Percentiles rank a stretch among this genome's conserved stretches.
These are phyloP conservation scores for Anethum foeniculum DNA, from an alignment of 140 eudicot species.

Conservation along the genomic window DNA sequence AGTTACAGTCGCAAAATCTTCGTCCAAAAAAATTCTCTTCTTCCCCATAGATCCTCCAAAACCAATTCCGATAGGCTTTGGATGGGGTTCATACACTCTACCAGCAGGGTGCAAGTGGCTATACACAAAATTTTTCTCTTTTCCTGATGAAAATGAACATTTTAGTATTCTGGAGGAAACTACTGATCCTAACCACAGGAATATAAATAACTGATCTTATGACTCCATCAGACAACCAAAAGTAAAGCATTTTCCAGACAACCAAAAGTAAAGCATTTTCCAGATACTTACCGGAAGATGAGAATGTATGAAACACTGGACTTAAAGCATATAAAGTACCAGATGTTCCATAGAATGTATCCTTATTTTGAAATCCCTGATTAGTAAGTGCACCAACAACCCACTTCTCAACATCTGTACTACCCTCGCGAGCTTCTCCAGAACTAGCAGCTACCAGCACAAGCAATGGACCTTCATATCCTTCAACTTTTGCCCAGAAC, in stretches of 20 bases:
- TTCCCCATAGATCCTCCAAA: constrained; percentile 85
- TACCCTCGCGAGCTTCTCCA: constrained; percentile 25
- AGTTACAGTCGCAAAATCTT: constrained; percentile 68
- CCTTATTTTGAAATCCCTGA: constrained; percentile 68
- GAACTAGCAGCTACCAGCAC: constrained; percentile 55
- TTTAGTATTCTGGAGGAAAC: neutral
- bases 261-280: neutral
- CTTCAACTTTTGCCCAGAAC: constrained; percentile 83
- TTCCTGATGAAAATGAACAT: constrained; percentile 40
- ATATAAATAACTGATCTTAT: neutral
- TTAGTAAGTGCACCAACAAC: constrained; percentile 71
- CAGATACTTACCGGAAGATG: constrained; percentile 51
- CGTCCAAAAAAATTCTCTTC: constrained; percentile 67
- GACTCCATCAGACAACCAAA: neutral
- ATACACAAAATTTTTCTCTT: constrained; percentile 79
- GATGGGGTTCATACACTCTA: constrained; percentile 58
- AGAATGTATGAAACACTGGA: constrained; percentile 55
- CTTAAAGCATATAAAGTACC: constrained; percentile 63
- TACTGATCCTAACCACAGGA: neutral
- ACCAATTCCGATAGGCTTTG: constrained; percentile 80
- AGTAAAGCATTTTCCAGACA: neutral
- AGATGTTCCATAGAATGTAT: constrained; percentile 65
- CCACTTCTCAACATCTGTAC: constrained; percentile 40
- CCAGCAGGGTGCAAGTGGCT: constrained; percentile 76
- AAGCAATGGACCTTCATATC: constrained; percentile 73